These are phyloP conservation scores for Sporothrix pallida DNA, from an alignment of 2,329 filamentous ascomycete species.

Conservation along the genomic window DNA sequence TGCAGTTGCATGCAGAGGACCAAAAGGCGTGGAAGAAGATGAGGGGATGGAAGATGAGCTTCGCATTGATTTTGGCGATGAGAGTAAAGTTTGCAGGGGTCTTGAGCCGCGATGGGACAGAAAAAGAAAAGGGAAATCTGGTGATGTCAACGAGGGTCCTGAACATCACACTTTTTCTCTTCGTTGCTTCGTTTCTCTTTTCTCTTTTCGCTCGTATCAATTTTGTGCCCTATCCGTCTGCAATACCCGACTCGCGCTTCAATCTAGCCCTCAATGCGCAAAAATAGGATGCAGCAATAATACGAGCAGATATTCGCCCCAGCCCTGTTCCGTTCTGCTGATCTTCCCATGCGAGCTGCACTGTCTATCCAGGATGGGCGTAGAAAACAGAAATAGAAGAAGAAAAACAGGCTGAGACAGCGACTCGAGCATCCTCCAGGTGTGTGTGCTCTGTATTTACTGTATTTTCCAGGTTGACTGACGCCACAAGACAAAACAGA, in stretches of 20 bases:
- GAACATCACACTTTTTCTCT: neutral
- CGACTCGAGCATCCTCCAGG: too few species aligned
- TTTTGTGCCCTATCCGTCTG: too few species aligned
- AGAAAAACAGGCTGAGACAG: neutral
- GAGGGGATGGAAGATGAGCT: neutral
- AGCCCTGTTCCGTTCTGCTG: neutral
- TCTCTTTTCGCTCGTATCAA: too few species aligned
- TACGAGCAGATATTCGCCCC: conserved; percentile 1
- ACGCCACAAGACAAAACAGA: neutral
- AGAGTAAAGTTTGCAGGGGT: too few species aligned
- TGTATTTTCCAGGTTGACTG: neutral
- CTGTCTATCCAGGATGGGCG: neutral
- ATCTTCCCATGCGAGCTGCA: neutral
- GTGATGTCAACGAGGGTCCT: conserved; percentile 12
- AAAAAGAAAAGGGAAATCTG: neutral
- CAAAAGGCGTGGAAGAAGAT: too few species aligned
- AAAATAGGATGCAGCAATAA: neutral
- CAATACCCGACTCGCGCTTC: neutral
- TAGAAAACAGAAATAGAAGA: neutral
- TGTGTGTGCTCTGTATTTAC: neutral
- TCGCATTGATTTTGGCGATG: neutral
- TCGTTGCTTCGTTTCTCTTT: neutral
- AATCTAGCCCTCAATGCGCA: conserved; percentile 1
- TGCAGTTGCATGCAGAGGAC: neutral
- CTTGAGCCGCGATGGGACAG: neutral